Conservation (phyloP, 192 early-diverging fungal genomes). For the Kickxella alabastrina region DNA sequence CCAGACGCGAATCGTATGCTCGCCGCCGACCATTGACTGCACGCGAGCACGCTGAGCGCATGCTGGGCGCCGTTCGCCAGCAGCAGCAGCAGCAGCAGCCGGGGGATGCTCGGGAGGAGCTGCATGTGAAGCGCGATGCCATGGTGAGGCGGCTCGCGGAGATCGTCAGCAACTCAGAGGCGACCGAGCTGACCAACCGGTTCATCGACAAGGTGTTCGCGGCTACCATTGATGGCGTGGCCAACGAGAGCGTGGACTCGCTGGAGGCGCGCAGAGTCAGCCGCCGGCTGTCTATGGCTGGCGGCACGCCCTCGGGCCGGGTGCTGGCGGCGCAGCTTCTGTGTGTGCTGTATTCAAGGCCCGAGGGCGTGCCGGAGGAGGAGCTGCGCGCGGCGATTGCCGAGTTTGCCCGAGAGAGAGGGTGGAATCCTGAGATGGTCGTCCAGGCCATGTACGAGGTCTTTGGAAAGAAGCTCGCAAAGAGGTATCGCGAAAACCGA, state of each 20-base stretch:
- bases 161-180: slow-evolving; percentile 40
- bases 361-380: slow-evolving; percentile 34
- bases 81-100: not conserved
- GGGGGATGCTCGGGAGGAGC: not conserved
- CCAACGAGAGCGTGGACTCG: slow-evolving; percentile 45
- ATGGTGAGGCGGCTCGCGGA: slow-evolving; percentile 24
- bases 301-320: slow-evolving; percentile 29
- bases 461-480: slow-evolving; percentile 45
- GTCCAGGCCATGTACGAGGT: slow-evolving; percentile 52
- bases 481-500: slow-evolving; percentile 41
- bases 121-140: slow-evolving; percentile 11
- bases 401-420: slow-evolving; percentile 47
- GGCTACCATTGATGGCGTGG: slow-evolving; percentile 44
- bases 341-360: slow-evolving; percentile 38
- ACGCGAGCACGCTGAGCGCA: slow-evolving; percentile 39
- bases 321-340: slow-evolving; percentile 48
- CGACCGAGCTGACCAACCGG: slow-evolving; percentile 34
- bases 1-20: slow-evolving; percentile 28
- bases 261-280: slow-evolving; percentile 39
- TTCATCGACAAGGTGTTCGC: slow-evolving; percentile 46
- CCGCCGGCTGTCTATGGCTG: slow-evolving; percentile 39
- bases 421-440: slow-evolving; percentile 47
- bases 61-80: slow-evolving; percentile 17
- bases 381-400: slow-evolving; percentile 34
- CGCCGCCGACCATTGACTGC: slow-evolving; percentile 40